These are phyloP conservation scores for Beauveria rudraprayagi DNA, from an alignment of 2,329 filamentous ascomycete genomes.

Conservation along the genomic window DNA sequence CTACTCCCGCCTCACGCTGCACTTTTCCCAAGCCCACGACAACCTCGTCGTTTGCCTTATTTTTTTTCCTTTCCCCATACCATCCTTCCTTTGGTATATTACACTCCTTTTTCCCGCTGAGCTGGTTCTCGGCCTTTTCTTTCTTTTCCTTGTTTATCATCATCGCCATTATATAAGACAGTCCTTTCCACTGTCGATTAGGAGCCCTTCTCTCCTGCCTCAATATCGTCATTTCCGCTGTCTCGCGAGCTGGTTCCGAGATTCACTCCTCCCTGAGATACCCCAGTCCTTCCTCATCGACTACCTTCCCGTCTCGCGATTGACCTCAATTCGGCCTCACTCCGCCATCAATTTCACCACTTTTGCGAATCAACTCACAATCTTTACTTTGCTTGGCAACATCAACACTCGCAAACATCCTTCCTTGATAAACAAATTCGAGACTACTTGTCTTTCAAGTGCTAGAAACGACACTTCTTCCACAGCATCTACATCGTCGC, in stretches of 20 bases:
- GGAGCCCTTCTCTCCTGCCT: background rate
- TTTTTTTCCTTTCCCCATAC: background rate
- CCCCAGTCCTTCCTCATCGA: background rate
- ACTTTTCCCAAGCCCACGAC: background rate
- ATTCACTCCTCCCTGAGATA: background rate
- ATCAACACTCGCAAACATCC: background rate
- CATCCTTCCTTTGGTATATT: slow-evolving; percentile 9
- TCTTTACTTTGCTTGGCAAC: background rate
- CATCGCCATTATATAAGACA: background rate
- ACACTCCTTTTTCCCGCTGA: background rate
- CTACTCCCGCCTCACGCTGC: slow-evolving; percentile 5
- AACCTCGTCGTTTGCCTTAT: background rate
- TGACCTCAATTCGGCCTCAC: background rate
- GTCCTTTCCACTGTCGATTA: background rate
- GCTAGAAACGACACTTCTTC: background rate
- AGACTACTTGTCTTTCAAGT: background rate
- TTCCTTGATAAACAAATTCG: background rate
- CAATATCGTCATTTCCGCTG: background rate
- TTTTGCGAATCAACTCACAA: background rate
- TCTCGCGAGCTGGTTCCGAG: background rate
- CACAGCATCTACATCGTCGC: background rate
- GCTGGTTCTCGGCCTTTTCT: background rate
- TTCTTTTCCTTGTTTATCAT: background rate
- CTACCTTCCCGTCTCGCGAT: background rate
- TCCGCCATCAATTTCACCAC: background rate